These are phyloP conservation scores for Plasmodium cynomolgi DNA, from an alignment of 169 alveolate genomes.

Conservation along the genomic window DNA sequence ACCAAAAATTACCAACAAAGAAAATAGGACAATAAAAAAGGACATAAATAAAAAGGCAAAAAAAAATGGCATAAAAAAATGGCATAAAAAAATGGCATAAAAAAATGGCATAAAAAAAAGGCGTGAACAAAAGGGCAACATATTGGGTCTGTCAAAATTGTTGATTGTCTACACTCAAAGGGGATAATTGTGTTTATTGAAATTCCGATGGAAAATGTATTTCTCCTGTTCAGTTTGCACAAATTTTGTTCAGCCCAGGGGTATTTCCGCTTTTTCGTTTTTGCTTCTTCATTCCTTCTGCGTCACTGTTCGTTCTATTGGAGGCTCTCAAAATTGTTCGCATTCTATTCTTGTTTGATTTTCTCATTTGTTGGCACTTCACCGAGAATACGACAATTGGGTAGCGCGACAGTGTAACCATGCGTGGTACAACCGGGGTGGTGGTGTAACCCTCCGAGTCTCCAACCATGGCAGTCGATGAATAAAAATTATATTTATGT, in stretches of 20 bases:
- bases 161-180: conserved; percentile 9
- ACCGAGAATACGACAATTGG: not conserved
- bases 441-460: no score
- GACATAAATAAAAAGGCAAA: no score
- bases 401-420: not conserved
- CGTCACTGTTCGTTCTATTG: not conserved
- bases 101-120: not conserved
- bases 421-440: not conserved
- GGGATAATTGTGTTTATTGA: not conserved
- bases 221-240: not conserved
- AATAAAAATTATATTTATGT: no score
- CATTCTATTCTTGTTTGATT: not conserved
- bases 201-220: not conserved
- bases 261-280: not conserved
- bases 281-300: not conserved
- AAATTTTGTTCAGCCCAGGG: not conserved
- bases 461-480: not conserved
- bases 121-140: not conserved
- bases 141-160: not conserved
- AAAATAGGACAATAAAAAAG: no score
- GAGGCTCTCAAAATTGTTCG: not conserved
- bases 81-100: not conserved
- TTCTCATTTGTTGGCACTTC: not conserved
- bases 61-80: not conserved
- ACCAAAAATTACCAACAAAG: no score